Base-by-base conservation (phyloP, 768 basidiomycete species). In the Hygrophoropsis aurantiaca region DNA sequence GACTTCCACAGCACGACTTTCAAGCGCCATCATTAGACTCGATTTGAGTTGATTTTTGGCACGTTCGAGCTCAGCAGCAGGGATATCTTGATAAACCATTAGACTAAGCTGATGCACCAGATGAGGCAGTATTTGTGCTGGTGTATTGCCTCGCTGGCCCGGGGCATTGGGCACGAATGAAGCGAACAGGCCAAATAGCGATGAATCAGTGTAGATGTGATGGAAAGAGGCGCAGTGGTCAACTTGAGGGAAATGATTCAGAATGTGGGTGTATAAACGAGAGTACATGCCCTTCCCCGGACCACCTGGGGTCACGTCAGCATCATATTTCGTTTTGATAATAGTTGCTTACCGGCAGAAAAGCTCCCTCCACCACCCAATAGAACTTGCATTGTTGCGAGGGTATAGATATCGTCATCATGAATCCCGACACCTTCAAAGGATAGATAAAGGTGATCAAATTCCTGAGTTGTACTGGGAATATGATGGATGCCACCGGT, bases 271-370 rank as follows among this genome's bases (percentile, higher is more conserved):
- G 73, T 98, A 97, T 23, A 97, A 71, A 20, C 95, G 86, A 26
- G 94, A 93, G 75, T 97, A 98, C 95, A 98, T 98, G 58, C 95
- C 95, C 73, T 98, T 98, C 13, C 95, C 95, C 2, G 95, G 95
- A 3, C 95, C 95, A 53, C 95, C 93, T 79, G 57, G 3, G 6
- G 19, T 42, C 41, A 30, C 43, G 43, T 42, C 26, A 45, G 33
- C 44, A 37, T 42, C 36, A 5, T 18, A 25, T 40, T 26, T 6
- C 27, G 8, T 19, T 16, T 5, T 42, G 18, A 50, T 23, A 44
- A 21, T 16, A 15, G 47, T 26, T 8, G 52, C 72, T 33, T 56
- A 84, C 83, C 90, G 13, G 95, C 95, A 27, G 94, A 97, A 77
- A 99, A 99, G 64, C 86, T 90, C 15, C 94, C 94, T 7, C 95